phyloP scores from a whole-genome alignment of 140 eudicot species.

The Flaveria floridana region DNA sequence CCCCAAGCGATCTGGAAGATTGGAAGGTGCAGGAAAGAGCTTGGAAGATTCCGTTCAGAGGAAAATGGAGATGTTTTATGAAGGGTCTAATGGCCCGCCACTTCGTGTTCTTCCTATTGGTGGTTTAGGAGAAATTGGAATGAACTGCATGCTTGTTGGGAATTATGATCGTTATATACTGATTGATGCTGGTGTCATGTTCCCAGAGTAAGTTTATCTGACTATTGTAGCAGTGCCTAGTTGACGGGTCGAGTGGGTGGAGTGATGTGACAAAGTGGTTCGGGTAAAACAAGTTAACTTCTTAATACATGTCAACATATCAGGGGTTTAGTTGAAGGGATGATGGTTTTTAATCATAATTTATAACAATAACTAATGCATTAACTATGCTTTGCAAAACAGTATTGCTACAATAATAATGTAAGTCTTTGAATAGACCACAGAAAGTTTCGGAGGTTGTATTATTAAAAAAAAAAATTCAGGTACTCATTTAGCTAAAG shows the following conservation, averaged over 20 bases:
- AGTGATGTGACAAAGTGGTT: not conserved
- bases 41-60: slow-evolving; percentile 96
- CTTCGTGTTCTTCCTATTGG: slow-evolving; percentile 94
- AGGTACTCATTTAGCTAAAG: not conserved
- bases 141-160: slow-evolving; percentile 99
- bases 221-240: not conserved
- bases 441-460: not conserved
- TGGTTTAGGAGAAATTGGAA: slow-evolving; percentile 97
- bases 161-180: slow-evolving; percentile 92
- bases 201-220: slow-evolving; percentile 75
- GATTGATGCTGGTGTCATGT: slow-evolving; percentile 98
- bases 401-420: not conserved
- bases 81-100: slow-evolving; percentile 93
- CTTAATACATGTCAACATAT: not conserved
- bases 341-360: not conserved
- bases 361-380: not conserved
- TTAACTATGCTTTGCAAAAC: not conserved
- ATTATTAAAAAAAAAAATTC: not conserved
- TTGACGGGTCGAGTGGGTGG: not conserved
- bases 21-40: slow-evolving; percentile 86
- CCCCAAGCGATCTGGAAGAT: slow-evolving; percentile 53
- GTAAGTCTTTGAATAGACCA: not conserved
- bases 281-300: not conserved
- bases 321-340: not conserved
- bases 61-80: slow-evolving; percentile 93